Percentiles rank a stretch among this genome's conserved stretches.
These are phyloP conservation scores for Aspergillus fructus DNA, from an alignment of 2,329 filamentous ascomycete genomes.

Conservation along the genomic window DNA sequence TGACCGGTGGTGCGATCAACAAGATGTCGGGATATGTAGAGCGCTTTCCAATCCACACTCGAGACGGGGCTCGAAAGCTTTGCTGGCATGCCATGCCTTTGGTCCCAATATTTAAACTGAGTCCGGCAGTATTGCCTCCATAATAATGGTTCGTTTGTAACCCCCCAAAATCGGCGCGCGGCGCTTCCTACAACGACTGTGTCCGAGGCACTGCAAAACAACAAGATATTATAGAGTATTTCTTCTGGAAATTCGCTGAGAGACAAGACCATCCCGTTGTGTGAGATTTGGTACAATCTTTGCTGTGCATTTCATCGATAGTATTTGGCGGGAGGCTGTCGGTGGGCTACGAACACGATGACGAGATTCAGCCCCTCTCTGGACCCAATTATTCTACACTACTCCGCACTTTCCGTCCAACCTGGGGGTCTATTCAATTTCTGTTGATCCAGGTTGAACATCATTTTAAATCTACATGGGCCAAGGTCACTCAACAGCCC, in stretches of 20 bases:
- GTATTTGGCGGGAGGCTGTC: too few relatives aligned
- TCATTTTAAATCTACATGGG: conserved; percentile 33
- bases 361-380: background rate
- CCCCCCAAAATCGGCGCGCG: conserved; percentile 62
- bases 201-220: conserved; percentile 55
- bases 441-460: background rate
- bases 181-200: conserved; percentile 57
- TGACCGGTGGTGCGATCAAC: conserved; percentile 54
- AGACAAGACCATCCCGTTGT: conserved; percentile 33
- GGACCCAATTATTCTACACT: background rate
- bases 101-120: conserved; percentile 74
- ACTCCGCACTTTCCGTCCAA: background rate
- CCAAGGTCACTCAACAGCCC: conserved; percentile 43
- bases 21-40: conserved; percentile 60
- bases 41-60: conserved; percentile 69
- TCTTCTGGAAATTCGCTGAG: conserved; percentile 69
- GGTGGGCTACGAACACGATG: background rate
- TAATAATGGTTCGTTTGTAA: conserved; percentile 70
- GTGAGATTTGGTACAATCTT: background rate
- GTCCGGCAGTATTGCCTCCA: conserved; percentile 75
- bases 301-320: background rate
- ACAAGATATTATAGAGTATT: conserved; percentile 76
- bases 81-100: conserved; percentile 58
- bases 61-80: conserved; percentile 57
- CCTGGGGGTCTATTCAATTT: background rate